A percentile compares a stretch with the other conserved stretches of the same genome.
phyloP scores from a whole-genome alignment of 129 eudicot genomes.

The Flaveria trinervia region DNA sequence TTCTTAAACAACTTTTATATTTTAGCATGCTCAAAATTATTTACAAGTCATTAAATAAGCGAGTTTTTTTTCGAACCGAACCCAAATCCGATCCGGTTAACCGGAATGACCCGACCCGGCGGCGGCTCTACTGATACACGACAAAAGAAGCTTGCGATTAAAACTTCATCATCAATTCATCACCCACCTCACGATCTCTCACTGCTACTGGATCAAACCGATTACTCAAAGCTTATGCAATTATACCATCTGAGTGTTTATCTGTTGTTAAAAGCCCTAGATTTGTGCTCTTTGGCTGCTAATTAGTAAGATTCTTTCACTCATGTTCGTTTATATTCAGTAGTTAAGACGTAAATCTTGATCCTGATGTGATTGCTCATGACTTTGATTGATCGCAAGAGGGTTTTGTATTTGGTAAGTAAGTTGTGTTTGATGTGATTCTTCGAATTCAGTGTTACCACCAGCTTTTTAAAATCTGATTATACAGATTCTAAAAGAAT shows the following conservation, averaged over 20 bases:
- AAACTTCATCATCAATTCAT: not conserved
- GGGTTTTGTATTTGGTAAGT: not conserved
- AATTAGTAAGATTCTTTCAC: slow-evolving; percentile 19
- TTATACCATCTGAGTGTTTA: not conserved
- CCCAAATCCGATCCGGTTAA: not conserved
- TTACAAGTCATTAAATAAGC: too few species aligned
- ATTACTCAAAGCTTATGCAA: not conserved
- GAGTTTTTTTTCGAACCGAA: too few species aligned
- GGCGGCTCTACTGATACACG: not conserved
- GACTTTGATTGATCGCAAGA: not conserved
- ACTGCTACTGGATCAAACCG: slow-evolving; percentile 1
- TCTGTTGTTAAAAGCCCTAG: not conserved
- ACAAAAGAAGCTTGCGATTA: slow-evolving; percentile 7
- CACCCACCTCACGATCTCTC: not conserved
- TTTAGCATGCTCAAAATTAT: too few species aligned
- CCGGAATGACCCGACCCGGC: not conserved
- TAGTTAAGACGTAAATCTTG: not conserved
- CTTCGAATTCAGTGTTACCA: too few species aligned
- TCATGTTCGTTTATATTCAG: not conserved
- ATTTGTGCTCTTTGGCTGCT: not conserved
- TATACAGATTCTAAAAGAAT: not conserved
- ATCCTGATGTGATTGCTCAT: not conserved
- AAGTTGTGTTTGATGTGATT: not conserved
- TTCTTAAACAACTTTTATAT: too few species aligned
- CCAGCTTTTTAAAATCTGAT: not conserved